Conservation (phyloP, 225 moss, liverwort and hornwort species). For the Marchantia paleacea region DNA sequence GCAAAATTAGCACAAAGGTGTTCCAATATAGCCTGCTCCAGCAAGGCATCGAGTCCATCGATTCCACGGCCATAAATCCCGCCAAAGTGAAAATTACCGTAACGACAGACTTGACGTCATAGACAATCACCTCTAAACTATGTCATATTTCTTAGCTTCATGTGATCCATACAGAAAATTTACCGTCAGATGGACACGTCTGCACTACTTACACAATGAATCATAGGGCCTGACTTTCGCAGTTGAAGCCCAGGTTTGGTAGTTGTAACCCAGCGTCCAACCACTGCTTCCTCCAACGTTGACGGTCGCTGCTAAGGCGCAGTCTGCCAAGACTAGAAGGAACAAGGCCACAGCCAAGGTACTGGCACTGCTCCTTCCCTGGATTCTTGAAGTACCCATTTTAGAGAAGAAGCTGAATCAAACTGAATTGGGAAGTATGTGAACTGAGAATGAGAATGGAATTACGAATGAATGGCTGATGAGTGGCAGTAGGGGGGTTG, state of each 20-base stretch:
- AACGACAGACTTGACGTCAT: neutral
- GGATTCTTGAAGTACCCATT: neutral
- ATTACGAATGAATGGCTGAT: no score
- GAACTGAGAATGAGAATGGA: no score
- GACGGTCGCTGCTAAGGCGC: neutral
- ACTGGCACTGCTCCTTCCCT: conserved; percentile 10
- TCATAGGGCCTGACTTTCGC: conserved; percentile 1
- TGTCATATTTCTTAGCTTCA: neutral
- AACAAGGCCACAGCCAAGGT: conserved; percentile 9
- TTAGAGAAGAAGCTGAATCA: no score
- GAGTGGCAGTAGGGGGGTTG: no score
- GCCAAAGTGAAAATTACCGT: neutral
- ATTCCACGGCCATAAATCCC: neutral
- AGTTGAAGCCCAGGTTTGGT: conserved; percentile 4
- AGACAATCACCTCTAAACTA: no score
- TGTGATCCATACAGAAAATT: neutral
- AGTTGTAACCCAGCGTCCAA: conserved; percentile 9
- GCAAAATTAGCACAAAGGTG: neutral
- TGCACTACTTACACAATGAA: conserved; percentile 6
- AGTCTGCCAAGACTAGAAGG: neutral
- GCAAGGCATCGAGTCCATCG: neutral
- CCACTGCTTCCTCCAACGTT: conserved; percentile 11
- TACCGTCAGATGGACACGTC: neutral
- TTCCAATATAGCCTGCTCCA: neutral
- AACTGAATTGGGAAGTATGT: no score